Percentiles rank a stretch among this genome's conserved stretches.
These are phyloP conservation scores for Sugiyamaella grinbergsii DNA, from an alignment of 1,139 yeast genomes.

Conservation along the genomic window DNA sequence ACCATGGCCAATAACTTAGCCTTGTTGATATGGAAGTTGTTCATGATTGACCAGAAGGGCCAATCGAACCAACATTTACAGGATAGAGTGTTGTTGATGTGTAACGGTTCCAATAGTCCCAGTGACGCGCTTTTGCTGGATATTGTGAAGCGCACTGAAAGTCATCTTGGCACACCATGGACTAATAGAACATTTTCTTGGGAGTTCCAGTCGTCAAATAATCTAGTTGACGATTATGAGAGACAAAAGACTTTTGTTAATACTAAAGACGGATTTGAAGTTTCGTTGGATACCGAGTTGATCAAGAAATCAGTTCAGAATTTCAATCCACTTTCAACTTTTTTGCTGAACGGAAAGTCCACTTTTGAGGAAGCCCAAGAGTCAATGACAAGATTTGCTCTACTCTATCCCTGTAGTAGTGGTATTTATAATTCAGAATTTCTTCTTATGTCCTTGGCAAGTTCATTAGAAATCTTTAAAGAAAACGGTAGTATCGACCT, in stretches of 20 bases:
- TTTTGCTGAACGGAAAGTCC: slow-evolving; percentile 14
- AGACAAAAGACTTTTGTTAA: slow-evolving; percentile 18
- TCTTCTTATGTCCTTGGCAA: slow-evolving; percentile 36
- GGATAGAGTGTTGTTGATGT: slow-evolving; percentile 53
- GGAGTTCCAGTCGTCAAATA: slow-evolving; percentile 54
- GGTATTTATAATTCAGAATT: slow-evolving; percentile 38
- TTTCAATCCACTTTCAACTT: slow-evolving; percentile 37
- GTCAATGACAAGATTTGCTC: slow-evolving; percentile 13
- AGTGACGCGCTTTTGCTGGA: slow-evolving; percentile 65
- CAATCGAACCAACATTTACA: slow-evolving; percentile 54
- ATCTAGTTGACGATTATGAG: slow-evolving; percentile 32
- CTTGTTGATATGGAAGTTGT: slow-evolving; percentile 35
- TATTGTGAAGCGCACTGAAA: slow-evolving; percentile 60
- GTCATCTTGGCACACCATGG: slow-evolving; percentile 57
- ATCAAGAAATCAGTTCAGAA: slow-evolving; percentile 53
- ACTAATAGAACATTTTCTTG: slow-evolving; percentile 59
- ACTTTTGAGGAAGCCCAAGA: slow-evolving; percentile 8
- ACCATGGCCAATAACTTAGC: slow-evolving; percentile 24
- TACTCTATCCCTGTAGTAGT: slow-evolving; percentile 12
- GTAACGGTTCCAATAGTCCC: slow-evolving; percentile 61
- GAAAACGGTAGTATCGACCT: slow-evolving; percentile 50
- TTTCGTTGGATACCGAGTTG: slow-evolving; percentile 56
- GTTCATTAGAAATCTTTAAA: slow-evolving; percentile 36
- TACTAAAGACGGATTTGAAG: slow-evolving; percentile 53
- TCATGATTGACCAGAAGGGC: slow-evolving; percentile 47